Evolutionary conservation across 2,329 filamentous ascomycete species (phyloP), one percentile per base, ranked within the genome.

Genomic region (Stagonosporopsis cucurbitacearum): DNA sequence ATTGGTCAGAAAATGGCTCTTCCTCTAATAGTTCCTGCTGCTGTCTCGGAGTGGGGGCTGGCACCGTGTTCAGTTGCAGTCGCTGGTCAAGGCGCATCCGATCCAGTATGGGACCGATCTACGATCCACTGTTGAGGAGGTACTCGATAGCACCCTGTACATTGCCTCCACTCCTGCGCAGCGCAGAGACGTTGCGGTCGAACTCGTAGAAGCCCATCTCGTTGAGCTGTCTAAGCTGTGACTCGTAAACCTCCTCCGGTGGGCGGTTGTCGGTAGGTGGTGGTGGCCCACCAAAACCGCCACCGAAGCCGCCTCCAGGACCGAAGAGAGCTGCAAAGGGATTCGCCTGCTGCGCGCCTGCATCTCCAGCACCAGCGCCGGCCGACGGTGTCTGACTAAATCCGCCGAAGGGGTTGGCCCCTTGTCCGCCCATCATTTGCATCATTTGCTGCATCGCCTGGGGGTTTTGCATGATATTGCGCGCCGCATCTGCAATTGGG

Each of bases 181-280:
- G 79, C 5, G 95, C 95, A 52, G 90, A 87, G 28, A 99, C 86
- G 67, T 99, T 99, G 65, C 90, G 82, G 48, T 99, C 94, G 71
- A 98, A 99, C 72, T 99, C 93, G 73, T 87, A 96, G 78, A 99
- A 99, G 3, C 95, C 95, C 95, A 99, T 99, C 64, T 98, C 95
- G 75, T 99, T 99, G 60, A 99, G 80, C 78, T 98, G 92, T 57
- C 92, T 84, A 45, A 99, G 81, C 77, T 99, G 94, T 28, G 91
- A 88, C 3, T 90, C 92, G 68, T 96, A 99, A 56, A 91, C 83
- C 77, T 98, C 95, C 80, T 99, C 95, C 0, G 95, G 94, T 4
- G 95, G 93, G 59, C 94, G 85, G 69, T 84, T 96, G 77, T 99
- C 95, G 2, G 84, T 77, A 5, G 92, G 89, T 32, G 72, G 63